Evolutionary conservation across 371 early-diverging fungal genomes (phyloP).

Genomic region (Batkoa obscura): DNA sequence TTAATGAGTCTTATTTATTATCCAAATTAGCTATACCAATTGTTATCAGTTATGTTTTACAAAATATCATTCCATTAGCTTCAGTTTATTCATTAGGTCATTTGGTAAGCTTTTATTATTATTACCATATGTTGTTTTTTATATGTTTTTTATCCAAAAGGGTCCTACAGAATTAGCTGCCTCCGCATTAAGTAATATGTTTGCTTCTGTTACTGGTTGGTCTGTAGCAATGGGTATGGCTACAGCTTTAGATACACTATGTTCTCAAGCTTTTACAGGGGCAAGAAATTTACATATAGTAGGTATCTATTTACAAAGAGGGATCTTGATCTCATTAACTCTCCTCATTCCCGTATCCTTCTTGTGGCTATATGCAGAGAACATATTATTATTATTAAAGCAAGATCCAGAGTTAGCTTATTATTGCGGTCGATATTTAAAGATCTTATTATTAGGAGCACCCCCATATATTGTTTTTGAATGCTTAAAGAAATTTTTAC

Average conservation of each 20-base stretch:
- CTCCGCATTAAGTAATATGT: slow-evolving; percentile 13
- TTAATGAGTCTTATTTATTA: neutral
- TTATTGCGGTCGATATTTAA: slow-evolving; percentile 35
- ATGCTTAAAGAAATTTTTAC: slow-evolving; percentile 57
- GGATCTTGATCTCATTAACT: slow-evolving; percentile 42
- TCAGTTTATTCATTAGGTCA: slow-evolving; percentile 11
- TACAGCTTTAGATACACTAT: slow-evolving; percentile 74
- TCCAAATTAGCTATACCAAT: slow-evolving; percentile 3
- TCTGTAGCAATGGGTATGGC: slow-evolving; percentile 58
- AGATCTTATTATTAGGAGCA: slow-evolving; percentile 44
- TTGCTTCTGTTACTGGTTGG: slow-evolving; percentile 67
- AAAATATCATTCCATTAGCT: slow-evolving; percentile 6
- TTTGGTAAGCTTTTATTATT: slow-evolving; percentile 6
- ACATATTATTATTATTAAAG: slow-evolving; percentile 26
- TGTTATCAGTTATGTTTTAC: slow-evolving; percentile 7
- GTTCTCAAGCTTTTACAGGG: slow-evolving; percentile 61
- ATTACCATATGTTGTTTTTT: neutral
- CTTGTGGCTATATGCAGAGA: slow-evolving; percentile 50
- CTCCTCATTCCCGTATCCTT: slow-evolving; percentile 46
- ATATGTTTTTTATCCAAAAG: neutral
- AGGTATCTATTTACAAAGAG: slow-evolving; percentile 68
- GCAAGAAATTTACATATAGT: slow-evolving; percentile 40
- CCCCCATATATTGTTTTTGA: slow-evolving; percentile 64
- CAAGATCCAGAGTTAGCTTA: slow-evolving; percentile 30
- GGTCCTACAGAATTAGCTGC: slow-evolving; percentile 7